Base-by-base conservation (phyloP, 139 green algal genomes). In the Zygnema cylindricum region DNA sequence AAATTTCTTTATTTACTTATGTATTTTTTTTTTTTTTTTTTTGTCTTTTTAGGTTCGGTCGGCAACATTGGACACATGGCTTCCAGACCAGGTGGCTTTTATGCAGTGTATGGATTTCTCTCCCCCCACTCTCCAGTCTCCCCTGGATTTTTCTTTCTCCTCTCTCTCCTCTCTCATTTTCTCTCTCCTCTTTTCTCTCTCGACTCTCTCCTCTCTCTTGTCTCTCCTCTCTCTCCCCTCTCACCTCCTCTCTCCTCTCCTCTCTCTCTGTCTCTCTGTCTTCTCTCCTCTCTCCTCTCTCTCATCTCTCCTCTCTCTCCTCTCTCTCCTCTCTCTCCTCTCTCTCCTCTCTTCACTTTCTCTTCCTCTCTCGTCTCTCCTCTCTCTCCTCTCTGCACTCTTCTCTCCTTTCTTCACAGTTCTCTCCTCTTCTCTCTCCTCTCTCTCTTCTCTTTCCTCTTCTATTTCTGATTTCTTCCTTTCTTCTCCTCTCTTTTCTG, bases 1-100 rank as follows among this genome's bases (percentile, higher is more conserved):
- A n/a, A n/a, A n/a, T n/a, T n/a, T n/a, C n/a, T n/a, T n/a, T n/a
- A n/a, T n/a, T n/a, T n/a, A n/a, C n/a, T n/a, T n/a, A n/a, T n/a
- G n/a, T n/a, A n/a, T n/a, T n/a, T n/a, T n/a, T n/a, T n/a, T n/a
- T n/a, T n/a, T n/a, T n/a, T n/a, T n/a, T n/a, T 2, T 2, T 87
- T 63, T 76, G 83, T 3, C 21, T 25, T 41, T 77, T 0, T 83
- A 93, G 86, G 92, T 94, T 30, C 63, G 92, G 22, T 94, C 92
- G n/a, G 92, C 92, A 30, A 92, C 78, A 42, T 75, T 94, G 32
- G 92, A 94, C 87, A 94, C 90, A 42, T 94, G 92, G 92, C 87
- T 92, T 33, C 92, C 92, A 22, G 85, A 93, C n/a, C 92, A 94
- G 87, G 89, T 94, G 11, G 89, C 77, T n/a, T 92, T 93, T 88